Percentiles rank a stretch among this genome's conserved stretches.
Conservation (phyloP, 2,329 filamentous ascomycete genomes). For the Botrytis deweyae region DNA sequence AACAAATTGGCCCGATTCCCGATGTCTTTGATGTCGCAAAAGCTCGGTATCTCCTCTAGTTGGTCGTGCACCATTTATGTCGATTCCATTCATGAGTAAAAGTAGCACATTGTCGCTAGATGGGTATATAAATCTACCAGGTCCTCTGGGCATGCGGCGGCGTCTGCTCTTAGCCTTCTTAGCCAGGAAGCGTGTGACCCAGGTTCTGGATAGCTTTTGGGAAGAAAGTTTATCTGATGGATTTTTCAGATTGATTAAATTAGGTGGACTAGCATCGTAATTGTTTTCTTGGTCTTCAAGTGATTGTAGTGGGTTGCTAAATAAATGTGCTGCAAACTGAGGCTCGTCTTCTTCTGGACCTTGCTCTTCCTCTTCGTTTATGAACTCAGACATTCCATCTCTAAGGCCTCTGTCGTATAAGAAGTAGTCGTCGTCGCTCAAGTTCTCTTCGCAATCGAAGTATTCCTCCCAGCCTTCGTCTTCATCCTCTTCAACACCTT, state of each 20-base stretch:
- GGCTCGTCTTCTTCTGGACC: background rate
- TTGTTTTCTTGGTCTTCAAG: background rate
- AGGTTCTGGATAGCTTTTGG: background rate
- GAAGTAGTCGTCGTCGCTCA: background rate
- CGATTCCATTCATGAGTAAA: background rate
- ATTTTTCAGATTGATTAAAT: accelerated
- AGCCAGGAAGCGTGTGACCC: background rate
- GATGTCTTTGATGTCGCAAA: background rate
- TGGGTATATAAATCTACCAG: background rate
- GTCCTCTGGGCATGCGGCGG: background rate
- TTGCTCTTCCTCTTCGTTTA: background rate
- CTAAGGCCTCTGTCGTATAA: background rate
- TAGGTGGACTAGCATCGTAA: accelerated
- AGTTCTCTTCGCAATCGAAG: background rate
- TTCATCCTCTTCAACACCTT: background rate
- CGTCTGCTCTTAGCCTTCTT: background rate
- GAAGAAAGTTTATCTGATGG: accelerated
- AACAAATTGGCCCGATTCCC: background rate
- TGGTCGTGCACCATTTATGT: background rate
- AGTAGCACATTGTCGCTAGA: background rate
- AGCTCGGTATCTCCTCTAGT: background rate
- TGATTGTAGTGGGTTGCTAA: background rate
- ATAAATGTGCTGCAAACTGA: background rate
- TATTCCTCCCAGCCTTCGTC: background rate
- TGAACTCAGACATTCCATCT: background rate